phyloP scores from a whole-genome alignment of 202 grass and related monocot genomes.

The Miscanthus sacchariflorus region DNA sequence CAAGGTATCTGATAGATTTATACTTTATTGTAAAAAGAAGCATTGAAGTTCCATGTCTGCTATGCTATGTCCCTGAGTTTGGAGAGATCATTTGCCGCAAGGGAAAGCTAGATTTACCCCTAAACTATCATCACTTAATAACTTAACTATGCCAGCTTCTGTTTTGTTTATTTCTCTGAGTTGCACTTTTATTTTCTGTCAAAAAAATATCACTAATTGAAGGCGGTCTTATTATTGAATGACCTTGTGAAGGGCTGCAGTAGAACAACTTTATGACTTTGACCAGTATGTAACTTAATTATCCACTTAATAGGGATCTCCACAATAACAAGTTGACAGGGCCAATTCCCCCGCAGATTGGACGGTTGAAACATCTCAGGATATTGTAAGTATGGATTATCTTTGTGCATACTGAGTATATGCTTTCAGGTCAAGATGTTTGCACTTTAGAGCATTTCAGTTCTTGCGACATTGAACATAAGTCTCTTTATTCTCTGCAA shows the following conservation, averaged over 20 bases:
- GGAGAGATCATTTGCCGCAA: conserved; percentile 16
- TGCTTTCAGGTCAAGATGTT: conserved; percentile 7
- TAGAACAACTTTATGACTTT: background rate
- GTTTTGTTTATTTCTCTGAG: conserved; percentile 17
- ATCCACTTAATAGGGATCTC: conserved; percentile 76
- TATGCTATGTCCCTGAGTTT: conserved; percentile 25
- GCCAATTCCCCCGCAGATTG: conserved; percentile 92
- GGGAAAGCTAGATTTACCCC: conserved; percentile 6
- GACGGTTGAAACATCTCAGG: conserved; percentile 83
- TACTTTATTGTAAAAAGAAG: conserved; percentile 15
- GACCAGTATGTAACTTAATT: conserved; percentile 37
- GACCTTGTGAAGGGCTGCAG: background rate
- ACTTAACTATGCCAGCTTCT: background rate
- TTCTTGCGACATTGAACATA: conserved; percentile 6
- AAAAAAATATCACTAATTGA: background rate
- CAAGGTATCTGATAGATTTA: conserved; percentile 3
- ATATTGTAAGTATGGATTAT: conserved; percentile 80
- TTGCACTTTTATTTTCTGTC: background rate
- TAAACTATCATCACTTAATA: background rate
- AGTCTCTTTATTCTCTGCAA: background rate
- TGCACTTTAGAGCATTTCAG: conserved; percentile 15
- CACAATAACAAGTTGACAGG: conserved; percentile 99
- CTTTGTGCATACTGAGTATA: conserved; percentile 17
- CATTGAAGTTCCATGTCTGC: background rate
- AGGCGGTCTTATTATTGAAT: conserved; percentile 4